Evolutionary conservation across 208 protist species (phyloP), one percentile per base, ranked within the genome.

Genomic region (Giardia duodenalis): DNA sequence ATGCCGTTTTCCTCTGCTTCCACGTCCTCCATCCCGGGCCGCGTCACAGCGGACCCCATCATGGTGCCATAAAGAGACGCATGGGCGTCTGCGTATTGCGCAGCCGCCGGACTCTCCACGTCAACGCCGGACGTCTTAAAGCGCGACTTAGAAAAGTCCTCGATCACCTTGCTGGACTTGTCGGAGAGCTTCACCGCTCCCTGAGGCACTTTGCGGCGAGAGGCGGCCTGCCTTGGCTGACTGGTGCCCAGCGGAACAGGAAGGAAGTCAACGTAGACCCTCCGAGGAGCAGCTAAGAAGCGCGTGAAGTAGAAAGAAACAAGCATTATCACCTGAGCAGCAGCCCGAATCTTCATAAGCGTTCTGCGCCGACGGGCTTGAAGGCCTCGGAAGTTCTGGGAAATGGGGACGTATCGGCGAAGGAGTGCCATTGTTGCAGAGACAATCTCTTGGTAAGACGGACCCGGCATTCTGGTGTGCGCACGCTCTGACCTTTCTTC

Each of bases 111-210:
- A 19, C 4, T 89, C 86, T 89, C 86, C 39, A 19, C 44, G 19
- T 45, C 4, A n/a, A n/a, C 57, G 44, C 86, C 57, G 57, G 57
- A 76, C 19, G 57, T 89, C 22, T 89, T 89, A 42, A 46, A 89
- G 44, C 86, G 86, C 3, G 22, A 46, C 86, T 89, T 89, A 19
- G 4, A n/a, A 89, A 45, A 45, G 86, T 89, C 86, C 44, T 89
- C 4, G 44, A 89, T 89, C 22, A 89, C 22, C 86, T 45, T 89
- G 4, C 4, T 45, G 4, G 86, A 46, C 44, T 45, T 89, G 86
- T 44, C 42, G 44, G 57, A 76, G 57, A 76, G 10, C 57, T 4
- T 89, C 19, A 89, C 44, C 4, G 4, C 57, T 67, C 4, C 4
- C 42, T 89, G 3, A 4, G 4, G 4, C 4, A 4, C 86, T 45